phyloP scores from a whole-genome alignment of 306 rosid genomes.

The Glycine tomentella region DNA sequence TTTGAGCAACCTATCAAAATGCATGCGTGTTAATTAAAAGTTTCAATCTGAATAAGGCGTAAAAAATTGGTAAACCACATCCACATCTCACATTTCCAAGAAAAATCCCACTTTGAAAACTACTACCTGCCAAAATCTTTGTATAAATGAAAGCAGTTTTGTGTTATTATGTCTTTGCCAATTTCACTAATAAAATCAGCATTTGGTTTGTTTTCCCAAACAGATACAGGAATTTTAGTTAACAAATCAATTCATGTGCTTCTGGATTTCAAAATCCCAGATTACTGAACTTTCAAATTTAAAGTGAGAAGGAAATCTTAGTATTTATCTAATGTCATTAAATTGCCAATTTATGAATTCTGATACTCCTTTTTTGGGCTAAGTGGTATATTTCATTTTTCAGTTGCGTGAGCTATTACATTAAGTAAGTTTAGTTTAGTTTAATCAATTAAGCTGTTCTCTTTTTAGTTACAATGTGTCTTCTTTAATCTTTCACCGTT shows the following conservation, averaged over 20 bases:
- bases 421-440: conserved; percentile 9
- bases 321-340: neutral
- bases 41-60: neutral
- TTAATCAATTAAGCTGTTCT: neutral
- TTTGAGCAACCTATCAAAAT: neutral
- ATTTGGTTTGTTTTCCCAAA: neutral
- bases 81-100: too few species aligned
- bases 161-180: neutral
- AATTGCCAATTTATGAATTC: neutral
- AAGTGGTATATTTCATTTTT: neutral
- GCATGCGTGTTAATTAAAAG: conserved; percentile 4
- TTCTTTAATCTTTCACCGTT: conserved; percentile 9
- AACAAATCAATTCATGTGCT: conserved; percentile 1
- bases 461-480: neutral
- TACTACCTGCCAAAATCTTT: too few species aligned
- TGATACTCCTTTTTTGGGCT: neutral
- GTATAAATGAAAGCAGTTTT: conserved; percentile 3
- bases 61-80: too few species aligned
- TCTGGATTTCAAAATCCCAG: too few species aligned
- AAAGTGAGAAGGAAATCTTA: neutral
- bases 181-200: conserved; percentile 22
- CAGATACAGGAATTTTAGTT: neutral
- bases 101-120: too few species aligned
- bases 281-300: too few species aligned
- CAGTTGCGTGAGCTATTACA: neutral